Evolutionary conservation across 164 flowering plant genomes (phyloP).

Genomic region (Amborella trichopoda): DNA sequence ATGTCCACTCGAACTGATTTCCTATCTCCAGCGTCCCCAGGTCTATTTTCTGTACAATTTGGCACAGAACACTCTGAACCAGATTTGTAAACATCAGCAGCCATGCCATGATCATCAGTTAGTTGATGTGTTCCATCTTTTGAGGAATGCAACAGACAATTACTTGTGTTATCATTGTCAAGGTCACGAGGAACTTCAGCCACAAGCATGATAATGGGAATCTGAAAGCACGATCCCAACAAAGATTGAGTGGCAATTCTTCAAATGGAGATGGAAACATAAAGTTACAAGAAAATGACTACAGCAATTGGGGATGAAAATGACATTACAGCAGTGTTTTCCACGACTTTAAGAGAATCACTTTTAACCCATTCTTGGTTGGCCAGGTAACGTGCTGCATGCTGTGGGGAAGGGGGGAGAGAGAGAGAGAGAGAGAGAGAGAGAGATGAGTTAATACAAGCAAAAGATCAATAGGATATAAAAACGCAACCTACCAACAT

Average conservation of each 20-base stretch:
- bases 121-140: constrained; percentile 21
- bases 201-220: constrained; percentile 94
- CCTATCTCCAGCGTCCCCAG: constrained; percentile 18
- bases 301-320: neutral
- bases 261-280: neutral
- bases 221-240: constrained; percentile 24
- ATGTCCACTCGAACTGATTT: constrained; percentile 84
- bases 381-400: constrained; percentile 96
- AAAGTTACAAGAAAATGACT: neutral
- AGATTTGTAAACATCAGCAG: constrained; percentile 14
- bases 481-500: no score
- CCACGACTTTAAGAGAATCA: constrained; percentile 92
- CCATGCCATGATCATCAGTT: constrained; percentile 23
- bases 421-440: no score
- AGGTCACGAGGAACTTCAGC: constrained; percentile 82
- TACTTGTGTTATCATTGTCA: constrained; percentile 22
- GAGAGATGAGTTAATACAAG: no score
- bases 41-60: constrained; percentile 17
- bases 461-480: no score
- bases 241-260: neutral
- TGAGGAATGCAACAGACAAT: constrained; percentile 27
- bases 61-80: constrained; percentile 25
- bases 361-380: constrained; percentile 98
- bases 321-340: constrained; percentile 84
- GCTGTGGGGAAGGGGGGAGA: constrained; percentile 31